Evolutionary conservation across 495 filamentous ascomycete species (phyloP), one percentile per base, ranked within the genome.

Genomic region (Collariella sp.): DNA sequence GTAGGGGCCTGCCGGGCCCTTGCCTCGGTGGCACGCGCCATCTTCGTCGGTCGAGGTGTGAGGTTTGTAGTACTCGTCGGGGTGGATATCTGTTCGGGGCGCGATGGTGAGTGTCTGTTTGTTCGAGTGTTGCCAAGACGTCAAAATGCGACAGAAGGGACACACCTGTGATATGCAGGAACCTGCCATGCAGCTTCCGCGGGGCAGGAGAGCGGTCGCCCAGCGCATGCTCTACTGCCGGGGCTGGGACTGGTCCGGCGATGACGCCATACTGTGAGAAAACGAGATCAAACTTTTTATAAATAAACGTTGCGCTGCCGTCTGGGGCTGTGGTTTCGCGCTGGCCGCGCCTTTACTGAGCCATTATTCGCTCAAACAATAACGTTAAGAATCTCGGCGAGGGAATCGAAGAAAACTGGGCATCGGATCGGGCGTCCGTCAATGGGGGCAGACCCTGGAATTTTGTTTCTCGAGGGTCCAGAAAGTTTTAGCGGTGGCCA

Each of bases 131-230:
- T 20, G 42, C 24, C 47, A 33, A 49, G 35, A 15, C 39, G 29
- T 22, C 31, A 5, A 20, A 23, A 50, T 41, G 50, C 42, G 51
- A 52, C 46, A 54, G 26, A 56, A 33, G 55, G 34, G 16, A 36
- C 74, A 40, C 76, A 95, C 93, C 91, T 67, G 93, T 95, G 47
- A 98, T 88, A 70, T 98, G 93, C 57, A 98, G 74, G 71, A 98
- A 98, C 61, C 83, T 80, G 60, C 93, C 93, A 55, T 84, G 79
- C 66, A 91, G 70, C 59, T 73, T 76, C 58, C 72, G 72, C 60
- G 66, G 71, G 67, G 62, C 59, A 55, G 50, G n/a, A n/a, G n/a
- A 22, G 35, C 26, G 53, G 16, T 19, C 31, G 40, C 15, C 26
- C 7, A 31, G 47, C 18, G 55, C 24, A 15, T 44, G 35, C 26